Evolutionary conservation across 2,329 filamentous ascomycete species (phyloP).

Genomic region (Xylaria sp.): DNA sequence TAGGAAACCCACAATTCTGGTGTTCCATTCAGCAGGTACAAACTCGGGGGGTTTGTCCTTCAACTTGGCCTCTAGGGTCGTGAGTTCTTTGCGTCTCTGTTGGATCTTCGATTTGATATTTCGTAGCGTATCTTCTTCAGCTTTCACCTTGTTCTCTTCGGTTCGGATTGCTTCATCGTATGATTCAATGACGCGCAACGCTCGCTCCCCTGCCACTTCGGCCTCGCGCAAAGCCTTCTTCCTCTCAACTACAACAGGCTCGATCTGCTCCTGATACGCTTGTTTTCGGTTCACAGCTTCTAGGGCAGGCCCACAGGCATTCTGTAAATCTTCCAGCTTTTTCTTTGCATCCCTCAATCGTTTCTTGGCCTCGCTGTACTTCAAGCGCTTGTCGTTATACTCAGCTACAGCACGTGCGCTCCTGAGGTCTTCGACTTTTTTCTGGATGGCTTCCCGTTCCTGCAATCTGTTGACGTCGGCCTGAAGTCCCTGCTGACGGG

Average conservation of each 20-base stretch:
- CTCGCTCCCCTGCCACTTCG: slow-evolving; percentile 62
- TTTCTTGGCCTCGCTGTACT: slow-evolving; percentile 63
- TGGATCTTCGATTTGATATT: slow-evolving; percentile 34
- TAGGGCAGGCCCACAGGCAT: slow-evolving; percentile 71
- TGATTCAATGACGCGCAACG: slow-evolving; percentile 49
- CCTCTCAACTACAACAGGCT: slow-evolving; percentile 64
- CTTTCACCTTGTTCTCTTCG: slow-evolving; percentile 55
- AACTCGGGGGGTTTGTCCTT: slow-evolving; percentile 73
- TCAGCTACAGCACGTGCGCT: slow-evolving; percentile 72
- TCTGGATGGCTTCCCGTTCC: slow-evolving; percentile 76
- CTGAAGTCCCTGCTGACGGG: slow-evolving; percentile 77
- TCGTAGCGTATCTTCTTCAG: slow-evolving; percentile 54
- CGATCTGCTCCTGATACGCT: slow-evolving; percentile 69
- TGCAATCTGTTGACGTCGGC: slow-evolving; percentile 85
- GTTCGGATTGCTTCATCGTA: slow-evolving; percentile 58
- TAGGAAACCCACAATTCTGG: slow-evolving; percentile 70
- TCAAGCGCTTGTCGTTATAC: slow-evolving; percentile 66
- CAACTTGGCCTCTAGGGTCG: slow-evolving; percentile 69
- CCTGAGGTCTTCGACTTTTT: slow-evolving; percentile 72
- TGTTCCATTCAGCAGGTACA: slow-evolving; percentile 75
- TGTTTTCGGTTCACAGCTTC: slow-evolving; percentile 76
- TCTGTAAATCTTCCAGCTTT: slow-evolving; percentile 69
- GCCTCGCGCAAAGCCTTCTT: slow-evolving; percentile 63
- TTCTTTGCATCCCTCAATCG: slow-evolving; percentile 63
- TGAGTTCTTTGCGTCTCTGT: slow-evolving; percentile 66